phyloP scores from a whole-genome alignment of 495 filamentous ascomycete species.

The Hypoxylon cercidicola region DNA sequence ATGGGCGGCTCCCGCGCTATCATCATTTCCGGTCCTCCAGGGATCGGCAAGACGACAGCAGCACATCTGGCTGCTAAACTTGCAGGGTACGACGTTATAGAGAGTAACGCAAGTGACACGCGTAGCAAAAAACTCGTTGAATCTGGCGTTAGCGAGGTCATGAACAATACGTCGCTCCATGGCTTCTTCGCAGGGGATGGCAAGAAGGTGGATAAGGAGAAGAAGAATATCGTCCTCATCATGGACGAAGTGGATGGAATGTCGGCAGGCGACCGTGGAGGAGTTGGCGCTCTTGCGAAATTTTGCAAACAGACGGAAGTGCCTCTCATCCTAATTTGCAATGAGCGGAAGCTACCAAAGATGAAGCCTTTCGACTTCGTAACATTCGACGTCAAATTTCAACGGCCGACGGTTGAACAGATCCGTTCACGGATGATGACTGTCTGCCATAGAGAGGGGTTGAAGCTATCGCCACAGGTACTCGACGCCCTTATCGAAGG shows the following conservation, averaged over 20 bases:
- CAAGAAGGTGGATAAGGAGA: slow-evolving; percentile 79
- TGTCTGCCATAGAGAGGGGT: slow-evolving; percentile 89
- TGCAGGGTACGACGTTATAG: slow-evolving; percentile 91
- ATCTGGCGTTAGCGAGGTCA: slow-evolving; percentile 80
- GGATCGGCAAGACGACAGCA: slow-evolving; percentile 97
- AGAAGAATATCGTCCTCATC: slow-evolving; percentile 92
- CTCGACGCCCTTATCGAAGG: slow-evolving; percentile 96
- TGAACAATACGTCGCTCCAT: slow-evolving; percentile 91
- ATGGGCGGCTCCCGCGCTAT: slow-evolving; percentile 80
- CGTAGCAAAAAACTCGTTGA: slow-evolving; percentile 98
- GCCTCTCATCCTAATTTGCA: slow-evolving; percentile 97
- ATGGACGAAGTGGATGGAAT: slow-evolving; percentile 99
- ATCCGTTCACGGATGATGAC: slow-evolving; percentile 91
- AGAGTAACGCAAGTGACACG: slow-evolving; percentile 97
- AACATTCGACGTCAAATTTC: slow-evolving; percentile 85
- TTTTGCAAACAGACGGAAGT: slow-evolving; percentile 95
- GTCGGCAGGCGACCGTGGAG: slow-evolving; percentile 96
- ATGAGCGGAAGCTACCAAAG: slow-evolving; percentile 90
- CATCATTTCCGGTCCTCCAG: slow-evolving; percentile 93
- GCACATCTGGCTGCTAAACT: slow-evolving; percentile 93
- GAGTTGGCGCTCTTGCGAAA: slow-evolving; percentile 91
- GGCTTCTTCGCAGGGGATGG: slow-evolving; percentile 91
- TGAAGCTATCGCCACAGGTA: slow-evolving; percentile 87
- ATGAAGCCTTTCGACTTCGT: slow-evolving; percentile 97
- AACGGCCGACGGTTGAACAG: slow-evolving; percentile 86